Evolutionary conservation across 352 stramenopile species (phyloP).

Genomic region (Phytopythium cucurbitacearum): DNA sequence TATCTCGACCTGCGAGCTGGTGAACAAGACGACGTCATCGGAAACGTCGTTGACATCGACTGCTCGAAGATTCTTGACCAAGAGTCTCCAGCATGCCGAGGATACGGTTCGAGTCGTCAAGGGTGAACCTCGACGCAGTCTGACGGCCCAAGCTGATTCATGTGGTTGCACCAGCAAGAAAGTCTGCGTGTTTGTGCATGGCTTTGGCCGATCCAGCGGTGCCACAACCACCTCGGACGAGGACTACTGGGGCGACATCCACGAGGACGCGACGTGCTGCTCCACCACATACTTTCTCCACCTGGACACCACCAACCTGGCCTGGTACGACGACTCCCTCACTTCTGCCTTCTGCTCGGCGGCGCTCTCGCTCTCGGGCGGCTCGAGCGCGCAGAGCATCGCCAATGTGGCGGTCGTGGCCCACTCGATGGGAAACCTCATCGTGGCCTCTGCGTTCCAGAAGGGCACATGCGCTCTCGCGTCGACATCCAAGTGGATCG

Average conservation of each 20-base stretch:
- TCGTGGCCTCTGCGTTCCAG: slow-evolving; percentile 8
- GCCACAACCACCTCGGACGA: not conserved
- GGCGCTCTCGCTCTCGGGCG: slow-evolving; percentile 3
- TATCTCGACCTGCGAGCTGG: not conserved
- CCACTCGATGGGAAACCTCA: slow-evolving; percentile 21
- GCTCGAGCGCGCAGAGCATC: slow-evolving; percentile 10
- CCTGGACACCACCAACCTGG: slow-evolving; percentile 19
- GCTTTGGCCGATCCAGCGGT: slow-evolving; percentile 10
- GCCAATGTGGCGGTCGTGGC: slow-evolving; percentile 12
- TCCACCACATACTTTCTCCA: slow-evolving; percentile 22
- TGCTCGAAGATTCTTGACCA: not conserved
- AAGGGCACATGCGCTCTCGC: slow-evolving; percentile 10
- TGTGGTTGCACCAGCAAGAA: slow-evolving; percentile 16
- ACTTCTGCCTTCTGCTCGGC: slow-evolving; percentile 16
- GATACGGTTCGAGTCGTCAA: not conserved
- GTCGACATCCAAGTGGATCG: slow-evolving; percentile 9
- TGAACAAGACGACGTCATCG: slow-evolving; percentile 18
- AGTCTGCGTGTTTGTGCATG: slow-evolving; percentile 31
- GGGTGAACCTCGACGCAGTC: not conserved
- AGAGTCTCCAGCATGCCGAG: not conserved
- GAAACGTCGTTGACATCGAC: not conserved
- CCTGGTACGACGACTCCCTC: slow-evolving; percentile 18
- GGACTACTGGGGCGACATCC: slow-evolving; percentile 22
- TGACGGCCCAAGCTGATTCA: not conserved
- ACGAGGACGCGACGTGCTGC: slow-evolving; percentile 23